Evolutionary conservation across 2,329 filamentous ascomycete species (phyloP).

Genomic region (Phaeosphaeriaceae sp.): DNA sequence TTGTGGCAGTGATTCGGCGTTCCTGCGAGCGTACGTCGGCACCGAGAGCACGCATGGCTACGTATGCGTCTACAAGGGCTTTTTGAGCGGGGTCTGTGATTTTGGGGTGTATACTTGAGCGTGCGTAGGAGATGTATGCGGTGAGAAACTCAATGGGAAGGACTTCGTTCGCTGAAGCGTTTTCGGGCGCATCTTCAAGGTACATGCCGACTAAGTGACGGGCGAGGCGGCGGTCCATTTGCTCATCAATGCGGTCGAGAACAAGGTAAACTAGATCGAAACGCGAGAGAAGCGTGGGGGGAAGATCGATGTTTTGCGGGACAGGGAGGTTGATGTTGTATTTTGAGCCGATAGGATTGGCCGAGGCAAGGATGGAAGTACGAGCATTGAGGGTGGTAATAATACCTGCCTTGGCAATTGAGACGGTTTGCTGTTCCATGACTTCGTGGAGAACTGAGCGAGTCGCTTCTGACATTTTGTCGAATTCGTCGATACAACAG

Average conservation of each 20-base stretch:
- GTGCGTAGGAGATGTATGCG: slow-evolving; percentile 95
- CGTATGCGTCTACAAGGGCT: slow-evolving; percentile 85
- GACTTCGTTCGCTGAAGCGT: slow-evolving; percentile 78
- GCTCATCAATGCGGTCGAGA: slow-evolving; percentile 90
- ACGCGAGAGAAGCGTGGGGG: slow-evolving; percentile 90
- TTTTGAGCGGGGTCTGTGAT: slow-evolving; percentile 81
- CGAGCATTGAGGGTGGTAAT: slow-evolving; percentile 91
- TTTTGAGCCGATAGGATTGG: slow-evolving; percentile 96
- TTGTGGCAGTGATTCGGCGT: slow-evolving; percentile 96
- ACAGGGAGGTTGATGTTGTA: slow-evolving; percentile 97
- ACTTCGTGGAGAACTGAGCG: slow-evolving; percentile 79
- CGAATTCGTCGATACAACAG: slow-evolving; percentile 81
- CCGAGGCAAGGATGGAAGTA: slow-evolving; percentile 93
- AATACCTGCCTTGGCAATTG: slow-evolving; percentile 78
- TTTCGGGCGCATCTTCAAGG: slow-evolving; percentile 90
- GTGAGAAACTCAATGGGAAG: slow-evolving; percentile 91
- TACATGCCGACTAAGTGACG: slow-evolving; percentile 96
- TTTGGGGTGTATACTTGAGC: slow-evolving; percentile 80
- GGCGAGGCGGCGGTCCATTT: slow-evolving; percentile 83
- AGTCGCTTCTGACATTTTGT: slow-evolving; percentile 79
- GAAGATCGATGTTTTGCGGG: slow-evolving; percentile 96
- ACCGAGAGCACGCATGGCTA: slow-evolving; percentile 93
- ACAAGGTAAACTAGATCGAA: slow-evolving; percentile 98
- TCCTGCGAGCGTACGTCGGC: slow-evolving; percentile 75
- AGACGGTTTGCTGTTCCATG: slow-evolving; percentile 82